A percentile compares a stretch with the other conserved stretches of the same genome.
phyloP scores from a whole-genome alignment of 2,329 filamentous ascomycete species.

The Ceratocystis cacaofunesta region DNA sequence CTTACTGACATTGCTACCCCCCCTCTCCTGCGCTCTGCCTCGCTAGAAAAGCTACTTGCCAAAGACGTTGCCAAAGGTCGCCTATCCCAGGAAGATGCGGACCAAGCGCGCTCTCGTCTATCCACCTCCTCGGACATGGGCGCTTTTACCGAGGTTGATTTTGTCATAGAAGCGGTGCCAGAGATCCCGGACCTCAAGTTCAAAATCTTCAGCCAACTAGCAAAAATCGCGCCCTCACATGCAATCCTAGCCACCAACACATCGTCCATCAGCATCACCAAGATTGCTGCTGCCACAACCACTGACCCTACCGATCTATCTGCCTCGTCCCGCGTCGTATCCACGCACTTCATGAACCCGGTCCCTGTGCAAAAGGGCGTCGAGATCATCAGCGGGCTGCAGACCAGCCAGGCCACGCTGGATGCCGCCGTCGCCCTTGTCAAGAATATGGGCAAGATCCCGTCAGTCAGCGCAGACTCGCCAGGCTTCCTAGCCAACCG shows the following conservation, averaged over 20 bases:
- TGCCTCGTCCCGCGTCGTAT: slow-evolving; percentile 74
- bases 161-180: slow-evolving; percentile 94
- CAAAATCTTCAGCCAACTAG: slow-evolving; percentile 71
- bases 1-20: not conserved
- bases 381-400: slow-evolving; percentile 88
- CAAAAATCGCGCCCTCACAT: slow-evolving; percentile 66
- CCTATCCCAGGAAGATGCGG: slow-evolving; percentile 67
- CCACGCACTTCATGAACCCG: slow-evolving; percentile 99
- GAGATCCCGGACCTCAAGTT: slow-evolving; percentile 81
- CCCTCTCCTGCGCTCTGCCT: not conserved
- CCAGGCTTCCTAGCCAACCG: slow-evolving; percentile 93
- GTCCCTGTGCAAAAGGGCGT: slow-evolving; percentile 94
- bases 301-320: slow-evolving; percentile 64
- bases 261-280: slow-evolving; percentile 94
- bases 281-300: slow-evolving; percentile 77
- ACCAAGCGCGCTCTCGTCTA: slow-evolving; percentile 55
- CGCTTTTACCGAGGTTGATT: slow-evolving; percentile 69
- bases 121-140: slow-evolving; percentile 58
- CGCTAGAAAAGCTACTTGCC: slow-evolving; percentile 69
- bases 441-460: slow-evolving; percentile 81
- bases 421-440: slow-evolving; percentile 75
- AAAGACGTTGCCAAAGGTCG: slow-evolving; percentile 85
- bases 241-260: slow-evolving; percentile 94
- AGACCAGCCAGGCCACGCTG: slow-evolving; percentile 72
- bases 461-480: slow-evolving; percentile 73